Evolutionary conservation across 495 filamentous ascomycete species (phyloP), one percentile per base, ranked within the genome.

Genomic region (Penicillium soppii): DNA sequence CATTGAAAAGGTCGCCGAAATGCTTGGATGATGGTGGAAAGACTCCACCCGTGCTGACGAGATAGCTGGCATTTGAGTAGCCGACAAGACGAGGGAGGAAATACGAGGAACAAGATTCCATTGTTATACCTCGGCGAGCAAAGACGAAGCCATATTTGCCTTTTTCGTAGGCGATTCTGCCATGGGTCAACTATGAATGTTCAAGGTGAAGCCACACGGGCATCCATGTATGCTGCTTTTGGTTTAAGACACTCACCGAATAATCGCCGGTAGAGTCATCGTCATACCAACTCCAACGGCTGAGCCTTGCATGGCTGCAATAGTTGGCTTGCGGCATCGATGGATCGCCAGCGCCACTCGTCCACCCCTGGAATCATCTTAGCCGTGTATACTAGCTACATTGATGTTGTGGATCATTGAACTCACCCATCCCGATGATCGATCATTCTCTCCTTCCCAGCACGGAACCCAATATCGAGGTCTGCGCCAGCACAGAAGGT

Each of bases 401-500:
- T n/a, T n/a, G n/a, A n/a, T n/a, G n/a, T n/a, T n/a, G n/a, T 19
- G 62, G 56, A 15, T 71, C 71, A 44, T 73, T 69, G 17, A 9
- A 27, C 61, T 16, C 53, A 78, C 77, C 75, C 73, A 61, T 79
- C 76, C 26, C 77, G 62, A 52, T 81, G 72, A 42, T 76, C 70
- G 8, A 55, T 33, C 36, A 62, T 52, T 61, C 67, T 59, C 3
- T 30, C 42, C 1, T 43, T 33, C 7, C 53, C 58, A 10, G 53
- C 77, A 60, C 33, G 40, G 54, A 82, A 76, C 5, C 75, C 80
- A 27, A 68, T 67, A n/a, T 82, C 75, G n/a, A 86, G 62, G 65
- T 87, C 84, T 21, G 81, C 81, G n/a, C 84, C 83, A 7, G 82
- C 82, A 57, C 83, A 86, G 66, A 85, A 88, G 23, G 80, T 80